phyloP scores from a whole-genome alignment of 768 basidiomycete genomes.

The Hortiboletus flavorubellus region DNA sequence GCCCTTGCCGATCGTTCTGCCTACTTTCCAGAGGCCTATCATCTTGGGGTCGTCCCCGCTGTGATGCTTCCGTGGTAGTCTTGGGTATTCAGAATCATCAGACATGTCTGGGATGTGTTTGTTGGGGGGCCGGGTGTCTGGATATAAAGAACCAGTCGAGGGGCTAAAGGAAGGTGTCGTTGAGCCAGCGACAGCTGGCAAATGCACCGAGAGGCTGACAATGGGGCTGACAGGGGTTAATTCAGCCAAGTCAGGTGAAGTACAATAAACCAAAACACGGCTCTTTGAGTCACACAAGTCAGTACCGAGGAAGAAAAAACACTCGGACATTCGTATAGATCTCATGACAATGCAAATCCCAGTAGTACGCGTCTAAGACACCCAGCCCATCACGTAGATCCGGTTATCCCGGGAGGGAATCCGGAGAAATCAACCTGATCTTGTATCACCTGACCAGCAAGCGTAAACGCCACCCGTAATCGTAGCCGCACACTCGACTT shows the following conservation, averaged over 20 bases:
- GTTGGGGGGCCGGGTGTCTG: conserved; percentile 1
- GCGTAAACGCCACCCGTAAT: conserved; percentile 76
- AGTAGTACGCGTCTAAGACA: conserved; percentile 3
- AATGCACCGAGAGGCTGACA: conserved; percentile 20
- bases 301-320: not conserved
- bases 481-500: conserved; percentile 84
- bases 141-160: not conserved
- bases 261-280: conserved; percentile 7
- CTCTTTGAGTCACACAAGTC: not conserved
- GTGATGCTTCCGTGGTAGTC: conserved; percentile 28
- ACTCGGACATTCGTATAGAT: conserved; percentile 22
- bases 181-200: not conserved
- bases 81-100: conserved; percentile 23
- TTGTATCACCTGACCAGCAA: conserved; percentile 66
- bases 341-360: conserved; percentile 12
- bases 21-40: conserved; percentile 82
- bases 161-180: not conserved
- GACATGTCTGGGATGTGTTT: conserved; percentile 25
- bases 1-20: conserved; percentile 79
- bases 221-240: conserved; percentile 23
- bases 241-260: conserved; percentile 1
- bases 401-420: conserved; percentile 76
- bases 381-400: conserved; percentile 29
- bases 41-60: conserved; percentile 51
- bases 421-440: conserved; percentile 95